Base-by-base conservation (phyloP, 2,329 filamentous ascomycete genomes). In the Dothistroma septosporum region DNA sequence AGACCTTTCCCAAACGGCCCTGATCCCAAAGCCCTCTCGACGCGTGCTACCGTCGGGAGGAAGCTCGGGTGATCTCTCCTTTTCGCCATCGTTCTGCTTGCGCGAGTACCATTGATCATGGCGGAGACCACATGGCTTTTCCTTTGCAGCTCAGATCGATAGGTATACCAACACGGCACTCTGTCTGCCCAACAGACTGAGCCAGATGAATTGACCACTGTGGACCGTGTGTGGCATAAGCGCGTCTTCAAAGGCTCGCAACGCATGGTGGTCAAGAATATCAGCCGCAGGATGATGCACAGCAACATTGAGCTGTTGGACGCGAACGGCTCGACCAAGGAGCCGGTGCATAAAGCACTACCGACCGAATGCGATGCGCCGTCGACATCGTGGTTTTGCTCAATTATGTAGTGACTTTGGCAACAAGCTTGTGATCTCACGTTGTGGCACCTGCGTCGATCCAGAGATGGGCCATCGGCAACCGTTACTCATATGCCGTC, bases 161-260 rank as follows among this genome's bases (percentile, higher is more conserved):
- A 50, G 16, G 31, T 7, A 41, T 9, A 52, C 55, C 8, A 24
- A 24, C 44, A 16, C n/a, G 12, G 22, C 44, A 14, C 4, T 57
- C 47, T 57, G 44, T 32, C 24, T 35, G 10, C 24, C 55, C 12
- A 57, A 57, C 55, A 57, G 35, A 35, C 31, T 35, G 21, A 33
- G 33, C 16, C 19, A 19, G 37, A 24, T 4, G 53, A 55, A 5
- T 33, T 59, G 22, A 55, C 48, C 8, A 57, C 57, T 48, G 53
- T 47, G 44, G 57, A 62, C 28, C 35, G 32, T 28, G 47, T 41
- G 21, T 37, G 60, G 24, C 41, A 19, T 4, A 52, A 53, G 28
- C 28, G 49, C 12, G n/a, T 44, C 12, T 44, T 16, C 12, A 44
- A 44, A 44, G 37, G 16, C 16, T n/a, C 37, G 37, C 37, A 44